Base-by-base conservation (phyloP, 257 asterid species). In the Forsythia viridissima region DNA sequence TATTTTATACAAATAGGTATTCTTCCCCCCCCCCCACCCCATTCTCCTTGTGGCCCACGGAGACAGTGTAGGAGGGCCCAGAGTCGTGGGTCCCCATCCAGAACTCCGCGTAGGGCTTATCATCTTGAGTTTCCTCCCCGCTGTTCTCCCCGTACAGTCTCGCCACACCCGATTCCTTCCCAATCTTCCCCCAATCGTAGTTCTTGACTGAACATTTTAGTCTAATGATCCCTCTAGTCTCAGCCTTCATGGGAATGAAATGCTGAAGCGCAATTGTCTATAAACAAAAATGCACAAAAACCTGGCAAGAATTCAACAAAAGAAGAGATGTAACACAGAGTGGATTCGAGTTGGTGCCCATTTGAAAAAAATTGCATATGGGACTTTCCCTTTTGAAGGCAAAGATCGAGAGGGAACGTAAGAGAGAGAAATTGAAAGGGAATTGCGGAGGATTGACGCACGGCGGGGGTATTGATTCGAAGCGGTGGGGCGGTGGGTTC, bases 21-120 rank as follows among this genome's bases (percentile, higher is more conserved):
- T n/a, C n/a, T n/a, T n/a, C n/a, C n/a, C n/a, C n/a, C n/a, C n/a
- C n/a, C n/a, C n/a, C n/a, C n/a, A 44, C 81, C 73, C 59, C 83
- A 51, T 46, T 39, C 46, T 30, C 70, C 37, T 24, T 70, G 41
- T 70, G 5, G 70, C 34, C 21, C 12, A 82, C 6, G 74, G 71
- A 15, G 52, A 68, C 69, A 34, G 16, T 16, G 70, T 85, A 92
- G 2, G 97, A 92, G 5, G 97, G 96, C 1, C 98, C 99, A 20
- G 97, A 93, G 44, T 86, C 92, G 79, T 95, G 98, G 4, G 96
- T 95, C 69, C 98, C 99, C 94, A 93, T 92, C 97, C 99, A 91
- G 36, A 92, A 89, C 84, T 94, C 97, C 0, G 98, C 97, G 43
- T 88, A 91, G 16, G 86, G 92, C 80, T 75, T 85, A 9, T 82